Evolutionary conservation across 768 basidiomycete species (phyloP), one percentile per base, ranked within the genome.

Genomic region (Lyophyllum semitale): DNA sequence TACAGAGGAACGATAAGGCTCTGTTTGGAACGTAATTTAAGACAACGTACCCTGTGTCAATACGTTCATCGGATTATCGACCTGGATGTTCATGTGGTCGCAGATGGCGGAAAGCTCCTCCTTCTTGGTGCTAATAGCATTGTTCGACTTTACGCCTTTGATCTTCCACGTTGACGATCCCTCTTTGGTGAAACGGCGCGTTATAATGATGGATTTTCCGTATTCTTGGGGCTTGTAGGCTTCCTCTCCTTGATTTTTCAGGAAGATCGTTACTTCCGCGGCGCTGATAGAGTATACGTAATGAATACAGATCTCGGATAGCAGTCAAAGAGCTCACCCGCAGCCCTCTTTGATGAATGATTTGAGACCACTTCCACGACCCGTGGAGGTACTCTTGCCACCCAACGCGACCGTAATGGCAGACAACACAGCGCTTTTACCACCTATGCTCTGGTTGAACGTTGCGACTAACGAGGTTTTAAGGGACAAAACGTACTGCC

Each of bases 71-170:
- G 95, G 96, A 65, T 95, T 95, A 67, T 97, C 94, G 55, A 97
- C 92, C 67, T 96, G 94, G 52, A 99, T 92, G 63, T 94, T 94
- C 89, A 97, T 96, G 60, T 94, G 89, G 66, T 96, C 93, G 63
- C 89, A 89, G 47, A 99, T 98, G 1, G 87, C 84, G 17, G 89
- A 81, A 11, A 99, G 71, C 65, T 98, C 95, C 9, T 93, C 87
- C 60, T 85, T 84, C 74, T 91, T 94, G 13, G 77, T 86, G 30
- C 87, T 88, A 54, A 97, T 71, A 12, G 46, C 42, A 4, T 60
- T 47, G 1, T 44, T 12, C 0, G 9, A 84, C 66, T 59, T 78
- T 81, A 33, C 83, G 60, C 73, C 80, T 74, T 82, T 88, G 67
- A 98, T 91, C 69, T 88, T 93, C 87, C 94, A 98, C 0, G 79